Evolutionary conservation across 2,329 filamentous ascomycete genomes (phyloP).

Genomic region (Cladophialophora bantiana): DNA sequence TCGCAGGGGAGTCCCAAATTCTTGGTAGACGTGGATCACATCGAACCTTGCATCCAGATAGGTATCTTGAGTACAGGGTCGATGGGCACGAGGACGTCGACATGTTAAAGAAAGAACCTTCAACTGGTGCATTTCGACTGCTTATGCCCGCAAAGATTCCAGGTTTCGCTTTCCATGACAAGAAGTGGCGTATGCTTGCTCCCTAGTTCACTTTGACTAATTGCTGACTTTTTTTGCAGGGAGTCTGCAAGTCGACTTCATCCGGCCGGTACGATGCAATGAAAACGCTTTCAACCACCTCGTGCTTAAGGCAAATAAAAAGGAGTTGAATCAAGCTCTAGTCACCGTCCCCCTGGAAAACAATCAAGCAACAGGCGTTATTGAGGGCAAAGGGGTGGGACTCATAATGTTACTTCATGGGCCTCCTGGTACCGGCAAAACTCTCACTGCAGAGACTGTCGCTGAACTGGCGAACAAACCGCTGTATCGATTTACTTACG

Average conservation of each 20-base stretch:
- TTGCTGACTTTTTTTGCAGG: slow-evolving; percentile 11
- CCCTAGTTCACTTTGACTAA: background rate
- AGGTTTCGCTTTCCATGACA: slow-evolving; percentile 9
- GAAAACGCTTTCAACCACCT: slow-evolving; percentile 12
- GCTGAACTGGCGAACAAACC: slow-evolving; percentile 50
- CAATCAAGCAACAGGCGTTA: slow-evolving; percentile 45
- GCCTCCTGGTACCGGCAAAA: slow-evolving; percentile 51
- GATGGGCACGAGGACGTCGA: background rate
- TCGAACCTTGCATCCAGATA: background rate
- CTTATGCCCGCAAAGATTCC: slow-evolving; percentile 8
- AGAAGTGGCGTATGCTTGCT: slow-evolving; percentile 9
- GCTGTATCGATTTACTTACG: slow-evolving; percentile 51
- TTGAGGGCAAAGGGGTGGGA: slow-evolving; percentile 48
- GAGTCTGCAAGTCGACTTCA: slow-evolving; percentile 4
- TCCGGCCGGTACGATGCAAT: background rate
- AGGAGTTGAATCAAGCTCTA: slow-evolving; percentile 46
- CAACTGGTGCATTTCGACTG: background rate
- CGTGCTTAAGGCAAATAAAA: slow-evolving; percentile 37
- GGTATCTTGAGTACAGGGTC: background rate
- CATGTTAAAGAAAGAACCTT: background rate
- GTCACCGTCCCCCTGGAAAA: slow-evolving; percentile 39
- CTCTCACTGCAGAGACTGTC: slow-evolving; percentile 50
- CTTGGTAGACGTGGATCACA: slow-evolving; percentile 9
- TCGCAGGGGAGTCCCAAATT: slow-evolving; percentile 5
- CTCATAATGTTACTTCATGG: slow-evolving; percentile 50